phyloP scores from a whole-genome alignment of 2,329 filamentous ascomycete species.

The Trichoderma cornu-damae region DNA sequence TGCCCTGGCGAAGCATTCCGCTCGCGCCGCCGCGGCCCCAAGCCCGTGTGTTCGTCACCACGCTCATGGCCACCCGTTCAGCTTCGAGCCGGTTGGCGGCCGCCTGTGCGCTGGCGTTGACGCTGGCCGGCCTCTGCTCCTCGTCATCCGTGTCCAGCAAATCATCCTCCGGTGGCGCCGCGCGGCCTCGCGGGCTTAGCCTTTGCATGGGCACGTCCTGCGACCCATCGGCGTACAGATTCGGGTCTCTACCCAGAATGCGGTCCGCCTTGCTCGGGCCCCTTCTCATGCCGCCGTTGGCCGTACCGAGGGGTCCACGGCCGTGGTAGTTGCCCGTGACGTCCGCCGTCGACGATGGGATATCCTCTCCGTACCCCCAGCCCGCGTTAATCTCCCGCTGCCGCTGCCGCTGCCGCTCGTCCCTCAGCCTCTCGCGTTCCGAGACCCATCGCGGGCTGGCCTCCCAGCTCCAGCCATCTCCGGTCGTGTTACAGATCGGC shows the following conservation, averaged over 20 bases:
- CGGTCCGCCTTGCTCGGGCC: slow-evolving; percentile 54
- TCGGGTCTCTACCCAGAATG: slow-evolving; percentile 53
- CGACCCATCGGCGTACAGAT: slow-evolving; percentile 48
- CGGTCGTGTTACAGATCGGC: slow-evolving; percentile 77
- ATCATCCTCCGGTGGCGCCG: slow-evolving; percentile 37
- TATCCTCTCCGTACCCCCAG: slow-evolving; percentile 49
- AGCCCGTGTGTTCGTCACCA: slow-evolving; percentile 35
- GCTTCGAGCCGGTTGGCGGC: slow-evolving; percentile 26
- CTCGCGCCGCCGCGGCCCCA: slow-evolving; percentile 40
- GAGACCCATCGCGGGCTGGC: slow-evolving; percentile 73
- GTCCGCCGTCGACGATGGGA: slow-evolving; percentile 13
- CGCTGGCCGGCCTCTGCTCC: slow-evolving; percentile 24
- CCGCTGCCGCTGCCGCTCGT: slow-evolving; percentile 55
- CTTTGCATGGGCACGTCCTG: slow-evolving; percentile 43
- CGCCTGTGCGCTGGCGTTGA: neutral
- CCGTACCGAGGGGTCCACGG: slow-evolving; percentile 17
- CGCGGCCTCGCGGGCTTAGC: slow-evolving; percentile 43
- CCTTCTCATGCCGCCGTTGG: slow-evolving; percentile 32
- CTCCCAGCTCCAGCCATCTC: slow-evolving; percentile 94
- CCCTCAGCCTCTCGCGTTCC: slow-evolving; percentile 58
- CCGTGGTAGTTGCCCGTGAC: slow-evolving; percentile 25
- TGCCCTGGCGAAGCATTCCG: slow-evolving; percentile 39
- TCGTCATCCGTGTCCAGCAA: slow-evolving; percentile 38
- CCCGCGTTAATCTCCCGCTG: slow-evolving; percentile 61
- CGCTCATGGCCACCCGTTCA: slow-evolving; percentile 44